phyloP scores from a whole-genome alignment of 2,329 filamentous ascomycete genomes.

The Cladosporium oxysporum region DNA sequence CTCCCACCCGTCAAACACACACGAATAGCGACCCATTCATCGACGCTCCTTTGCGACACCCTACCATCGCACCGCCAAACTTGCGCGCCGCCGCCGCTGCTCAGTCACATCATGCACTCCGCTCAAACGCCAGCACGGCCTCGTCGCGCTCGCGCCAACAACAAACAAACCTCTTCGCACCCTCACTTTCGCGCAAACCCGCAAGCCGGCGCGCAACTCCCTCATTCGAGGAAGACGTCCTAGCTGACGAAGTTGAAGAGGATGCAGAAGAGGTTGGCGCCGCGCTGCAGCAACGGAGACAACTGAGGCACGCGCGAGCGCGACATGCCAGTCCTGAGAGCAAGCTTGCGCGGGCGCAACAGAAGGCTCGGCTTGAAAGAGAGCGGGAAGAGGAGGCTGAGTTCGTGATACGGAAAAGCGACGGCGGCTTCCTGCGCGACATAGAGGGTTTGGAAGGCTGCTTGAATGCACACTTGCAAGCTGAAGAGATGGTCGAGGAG shows the following conservation, averaged over 20 bases:
- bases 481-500: slow-evolving; percentile 16
- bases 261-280: slow-evolving; percentile 7
- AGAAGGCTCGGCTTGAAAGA: slow-evolving; percentile 7
- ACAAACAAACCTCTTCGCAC: slow-evolving; percentile 19
- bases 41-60: slow-evolving; percentile 12
- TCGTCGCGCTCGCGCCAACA: slow-evolving; percentile 14
- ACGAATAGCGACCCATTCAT: slow-evolving; percentile 3
- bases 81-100: slow-evolving; percentile 13
- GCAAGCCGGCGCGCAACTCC: slow-evolving; percentile 13
- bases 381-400: slow-evolving; percentile 13
- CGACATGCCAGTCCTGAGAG: slow-evolving; percentile 1
- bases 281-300: slow-evolving; percentile 10
- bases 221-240: slow-evolving; percentile 14
- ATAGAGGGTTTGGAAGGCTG: slow-evolving; percentile 5
- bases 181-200: slow-evolving; percentile 12
- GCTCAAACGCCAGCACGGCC: slow-evolving; percentile 18
- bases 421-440: slow-evolving; percentile 1
- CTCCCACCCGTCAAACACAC: slow-evolving; percentile 1
- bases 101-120: slow-evolving; percentile 4
- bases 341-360: slow-evolving; percentile 14
- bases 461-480: slow-evolving; percentile 7
- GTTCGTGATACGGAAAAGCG: slow-evolving; percentile 15
- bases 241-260: slow-evolving; percentile 13
- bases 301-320: neutral
- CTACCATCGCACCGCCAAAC: slow-evolving; percentile 14